Base-by-base conservation (phyloP, 116 monocot genomes). In the Iris pallida region DNA sequence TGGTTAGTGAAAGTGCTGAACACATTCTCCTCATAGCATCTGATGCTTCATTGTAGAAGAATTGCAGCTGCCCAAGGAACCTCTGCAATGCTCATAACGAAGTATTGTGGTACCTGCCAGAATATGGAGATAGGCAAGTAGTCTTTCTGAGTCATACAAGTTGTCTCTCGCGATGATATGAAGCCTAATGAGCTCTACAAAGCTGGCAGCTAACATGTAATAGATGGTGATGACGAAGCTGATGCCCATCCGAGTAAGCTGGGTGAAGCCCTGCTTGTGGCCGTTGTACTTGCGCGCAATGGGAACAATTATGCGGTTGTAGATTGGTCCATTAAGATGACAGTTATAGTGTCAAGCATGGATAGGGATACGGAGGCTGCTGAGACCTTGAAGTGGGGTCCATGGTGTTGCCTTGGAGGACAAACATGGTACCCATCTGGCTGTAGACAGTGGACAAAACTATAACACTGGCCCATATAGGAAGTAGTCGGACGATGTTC, bases 11-110 rank as follows among this genome's bases (percentile, higher is more conserved):
- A 3, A 92, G 79, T 4, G 91, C 88, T 6, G 88, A 85, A 74
- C 85, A 85, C 76, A 81, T 73, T 78, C 91, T 88, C 68, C 88
- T 78, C 91, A 85, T 92, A 30, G 91, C 91, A 67, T 92, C 86
- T 0, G 92, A 88, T 4, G 92, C 88, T 67, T 92, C 88, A 64
- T 88, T 88, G 46, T 92, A 92, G 74, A 88, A 92, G 75, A 92
- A 92, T 69, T 92, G 85, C 30, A 88, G 52, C 52, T 87, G 83
- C 47, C 91, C 91, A 9, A 91, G 74, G 55, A 85, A 80, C 76
- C 74, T 92, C 88, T 0, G 91, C 87, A 0, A 80, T 78, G 0
- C 88, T 85, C 0, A 92, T 18, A 41, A 92, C 76, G 85, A 92
- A 92, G 70, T 88, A 92, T 74, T 83, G 85, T 17, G 91, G 91